A percentile compares a stretch with the other conserved stretches of the same genome.
These are phyloP conservation scores for Penicillium robsamsonii DNA, from an alignment of 495 filamentous ascomycete genomes.

Conservation along the genomic window DNA sequence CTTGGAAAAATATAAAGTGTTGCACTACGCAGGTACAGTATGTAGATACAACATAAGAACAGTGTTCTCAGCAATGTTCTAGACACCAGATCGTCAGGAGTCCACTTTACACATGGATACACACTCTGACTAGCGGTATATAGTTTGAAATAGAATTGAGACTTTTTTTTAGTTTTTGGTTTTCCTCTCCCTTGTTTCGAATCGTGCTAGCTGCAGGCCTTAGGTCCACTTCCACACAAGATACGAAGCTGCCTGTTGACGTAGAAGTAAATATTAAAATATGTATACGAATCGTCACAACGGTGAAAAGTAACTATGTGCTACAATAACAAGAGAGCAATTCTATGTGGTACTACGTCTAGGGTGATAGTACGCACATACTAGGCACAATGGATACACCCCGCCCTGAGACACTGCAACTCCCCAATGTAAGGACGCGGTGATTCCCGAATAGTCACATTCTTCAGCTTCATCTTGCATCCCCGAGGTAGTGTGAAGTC, in stretches of 20 bases:
- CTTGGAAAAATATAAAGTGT: neutral
- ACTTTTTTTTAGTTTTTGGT: constrained; percentile 11
- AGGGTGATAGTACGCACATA: constrained; percentile 7
- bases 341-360: neutral
- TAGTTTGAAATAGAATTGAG: neutral
- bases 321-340: neutral
- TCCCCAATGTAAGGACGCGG: constrained; percentile 8
- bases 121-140: constrained; percentile 2
- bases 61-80: neutral
- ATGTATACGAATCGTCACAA: neutral
- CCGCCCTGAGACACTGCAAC: constrained; percentile 8
- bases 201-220: constrained; percentile 6
- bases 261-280: neutral
- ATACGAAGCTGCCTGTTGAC: constrained; percentile 9
- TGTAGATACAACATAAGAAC: neutral
- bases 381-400: constrained; percentile 5
- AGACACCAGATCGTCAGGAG: constrained; percentile 14
- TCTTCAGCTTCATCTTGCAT: constrained; percentile 5
- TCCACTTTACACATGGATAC: constrained; percentile 7
- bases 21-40: neutral
- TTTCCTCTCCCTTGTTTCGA: constrained; percentile 22
- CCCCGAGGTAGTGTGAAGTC: constrained; percentile 4
- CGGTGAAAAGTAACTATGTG: neutral
- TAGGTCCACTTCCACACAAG: constrained; percentile 1
- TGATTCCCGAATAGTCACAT: constrained; percentile 8